phyloP scores from a whole-genome alignment of 2,329 filamentous ascomycete genomes.

The Aspergillus sp. region DNA sequence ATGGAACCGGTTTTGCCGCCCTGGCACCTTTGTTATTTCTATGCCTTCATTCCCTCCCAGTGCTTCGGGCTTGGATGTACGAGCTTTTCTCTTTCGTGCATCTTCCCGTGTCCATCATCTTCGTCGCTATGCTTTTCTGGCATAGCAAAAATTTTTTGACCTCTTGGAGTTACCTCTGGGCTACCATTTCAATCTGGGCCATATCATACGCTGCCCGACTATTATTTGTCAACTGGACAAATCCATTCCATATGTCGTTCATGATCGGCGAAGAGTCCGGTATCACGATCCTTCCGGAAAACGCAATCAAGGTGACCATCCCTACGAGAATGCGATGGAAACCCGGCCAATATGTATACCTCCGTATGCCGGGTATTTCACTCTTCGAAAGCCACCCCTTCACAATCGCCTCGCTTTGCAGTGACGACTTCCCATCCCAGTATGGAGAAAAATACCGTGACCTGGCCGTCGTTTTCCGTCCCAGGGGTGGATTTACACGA shows the following conservation, averaged over 20 bases:
- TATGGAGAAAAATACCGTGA: constrained; percentile 86
- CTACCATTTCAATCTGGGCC: constrained; percentile 73
- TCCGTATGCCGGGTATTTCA: constrained; percentile 89
- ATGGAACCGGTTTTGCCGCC: constrained; percentile 80
- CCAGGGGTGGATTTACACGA: constrained; percentile 84
- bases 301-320: constrained; percentile 92
- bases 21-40: constrained; percentile 74
- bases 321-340: constrained; percentile 90
- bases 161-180: constrained; percentile 84
- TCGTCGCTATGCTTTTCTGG: constrained; percentile 87
- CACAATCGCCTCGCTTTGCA: constrained; percentile 88
- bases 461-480: constrained; percentile 85
- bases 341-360: constrained; percentile 90
- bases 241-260: constrained; percentile 73
- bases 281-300: constrained; percentile 83
- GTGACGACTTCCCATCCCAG: constrained; percentile 85
- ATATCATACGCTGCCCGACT: constrained; percentile 69
- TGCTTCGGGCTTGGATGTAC: constrained; percentile 72
- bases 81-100: constrained; percentile 82
- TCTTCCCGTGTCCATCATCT: constrained; percentile 73
- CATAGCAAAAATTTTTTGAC: constrained; percentile 88
- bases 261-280: constrained; percentile 88
- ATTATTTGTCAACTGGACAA: constrained; percentile 86
- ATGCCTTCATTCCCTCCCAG: constrained; percentile 76
- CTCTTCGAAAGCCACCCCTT: constrained; percentile 92